phyloP scores from a whole-genome alignment of 345 rosid species.

The Eucalyptus erythrocorys region DNA sequence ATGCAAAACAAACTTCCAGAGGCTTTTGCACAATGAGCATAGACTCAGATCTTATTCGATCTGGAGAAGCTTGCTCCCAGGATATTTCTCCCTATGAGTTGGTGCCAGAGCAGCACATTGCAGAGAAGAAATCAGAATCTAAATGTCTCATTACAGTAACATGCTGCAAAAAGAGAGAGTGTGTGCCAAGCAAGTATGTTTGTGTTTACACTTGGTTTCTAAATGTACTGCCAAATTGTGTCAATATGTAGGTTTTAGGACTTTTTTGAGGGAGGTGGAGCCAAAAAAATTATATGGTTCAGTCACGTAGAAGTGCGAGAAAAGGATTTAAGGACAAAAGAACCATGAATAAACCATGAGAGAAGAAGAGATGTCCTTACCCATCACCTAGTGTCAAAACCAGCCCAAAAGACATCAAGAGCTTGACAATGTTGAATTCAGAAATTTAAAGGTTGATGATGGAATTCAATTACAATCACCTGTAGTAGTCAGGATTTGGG shows the following conservation, averaged over 20 bases:
- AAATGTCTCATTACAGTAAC: neutral
- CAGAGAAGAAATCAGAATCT: neutral
- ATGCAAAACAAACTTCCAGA: neutral
- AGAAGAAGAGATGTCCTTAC: neutral
- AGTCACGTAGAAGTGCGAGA: fast-evolving
- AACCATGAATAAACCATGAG: neutral
- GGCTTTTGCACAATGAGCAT: conserved; percentile 64
- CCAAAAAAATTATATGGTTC: neutral
- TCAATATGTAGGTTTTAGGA: neutral
- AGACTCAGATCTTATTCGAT: conserved; percentile 43
- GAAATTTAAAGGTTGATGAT: neutral
- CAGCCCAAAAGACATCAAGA: neutral
- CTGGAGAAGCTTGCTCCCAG: conserved; percentile 51
- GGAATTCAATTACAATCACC: conserved; percentile 6
- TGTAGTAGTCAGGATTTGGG: conserved; percentile 93
- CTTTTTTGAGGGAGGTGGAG: neutral
- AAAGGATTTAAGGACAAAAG: neutral
- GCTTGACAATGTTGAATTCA: neutral
- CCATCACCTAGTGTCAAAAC: neutral
- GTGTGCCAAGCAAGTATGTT: neutral
- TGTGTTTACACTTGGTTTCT: neutral
- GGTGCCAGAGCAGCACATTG: conserved; percentile 87
- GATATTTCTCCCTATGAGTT: conserved; percentile 68
- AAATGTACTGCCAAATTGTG: neutral
- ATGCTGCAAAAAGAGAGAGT: neutral